Percentiles rank a stretch among this genome's conserved stretches.
Conservation (phyloP, 2,329 filamentous ascomycete genomes). For the Diplodia seriata region DNA sequence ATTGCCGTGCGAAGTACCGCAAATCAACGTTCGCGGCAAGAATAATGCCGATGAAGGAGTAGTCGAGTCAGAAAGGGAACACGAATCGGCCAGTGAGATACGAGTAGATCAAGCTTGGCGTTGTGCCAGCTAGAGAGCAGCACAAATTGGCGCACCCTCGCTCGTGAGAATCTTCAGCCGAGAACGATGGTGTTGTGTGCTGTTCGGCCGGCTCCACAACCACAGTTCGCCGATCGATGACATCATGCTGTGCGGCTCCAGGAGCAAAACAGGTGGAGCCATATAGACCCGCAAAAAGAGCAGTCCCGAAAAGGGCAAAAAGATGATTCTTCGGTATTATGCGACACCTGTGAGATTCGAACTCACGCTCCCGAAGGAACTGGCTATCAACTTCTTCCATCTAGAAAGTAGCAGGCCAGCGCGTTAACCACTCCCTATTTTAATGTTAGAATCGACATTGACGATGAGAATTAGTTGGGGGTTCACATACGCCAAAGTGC, state of each 20-base stretch:
- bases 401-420: constrained; percentile 29
- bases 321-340: constrained; percentile 3
- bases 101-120: too few species aligned
- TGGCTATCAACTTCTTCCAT: constrained; percentile 20
- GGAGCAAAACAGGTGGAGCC: background rate
- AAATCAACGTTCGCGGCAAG: background rate
- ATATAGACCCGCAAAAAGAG: background rate
- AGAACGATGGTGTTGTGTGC: too few species aligned
- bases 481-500: too few species aligned
- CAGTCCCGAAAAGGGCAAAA: background rate
- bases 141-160: too few species aligned
- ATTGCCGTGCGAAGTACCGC: too few species aligned
- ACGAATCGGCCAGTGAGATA: background rate
- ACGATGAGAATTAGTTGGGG: too few species aligned
- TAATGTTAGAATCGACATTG: too few species aligned
- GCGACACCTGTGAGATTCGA: constrained; percentile 32
- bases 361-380: constrained; percentile 33
- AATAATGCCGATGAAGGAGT: background rate
- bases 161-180: too few species aligned
- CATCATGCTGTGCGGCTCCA: background rate
- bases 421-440: constrained; percentile 31
- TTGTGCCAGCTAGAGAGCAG: too few species aligned
- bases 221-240: background rate
- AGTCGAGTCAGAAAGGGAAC: background rate
- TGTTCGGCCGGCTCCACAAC: background rate